Base-by-base conservation (phyloP, 2,329 filamentous ascomycete species). In the Penicillium decumbens region DNA sequence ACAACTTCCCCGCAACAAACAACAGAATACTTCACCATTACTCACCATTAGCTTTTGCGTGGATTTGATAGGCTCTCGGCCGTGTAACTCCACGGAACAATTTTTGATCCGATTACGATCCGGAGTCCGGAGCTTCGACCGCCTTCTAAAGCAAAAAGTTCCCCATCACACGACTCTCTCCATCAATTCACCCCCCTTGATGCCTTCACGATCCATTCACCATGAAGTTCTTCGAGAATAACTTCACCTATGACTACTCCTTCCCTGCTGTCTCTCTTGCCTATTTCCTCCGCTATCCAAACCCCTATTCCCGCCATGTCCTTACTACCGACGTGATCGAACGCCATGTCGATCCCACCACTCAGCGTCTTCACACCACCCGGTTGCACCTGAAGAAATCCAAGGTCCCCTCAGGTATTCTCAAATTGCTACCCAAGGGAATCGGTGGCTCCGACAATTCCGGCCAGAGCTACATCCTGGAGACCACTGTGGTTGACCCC, bases 241-340 rank as follows among this genome's bases (percentile, higher is more conserved):
- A 73, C 58, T 82, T 80, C 68, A 79, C 75, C 60, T 84, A 84
- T 72, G 77, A 81, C 64, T 84, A 85, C 67, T 77, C 80, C 57
- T 84, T 85, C 68, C 77, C 80, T 53, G 80, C 82, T 61, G 82
- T 85, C 47, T 81, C 81, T 42, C 77, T 85, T 52, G 82, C 82
- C 66, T 85, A 84, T 72, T 85, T 84, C 70, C 78, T 85, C 47
- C 82, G 82, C 60, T 85, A 85, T 62, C 82, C 82, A 1, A 85
- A 85, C 60, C 82, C 82, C 25, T 84, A 84, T 71, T 79, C 78
- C 43, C 79, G 75, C 50, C 82, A 85, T 73, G 82, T 85, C 57
- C 73, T 83, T 57, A 82, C 79, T 43, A 84, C 81, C 60, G 82
- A 85, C 72, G 82, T 83, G 65, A 83, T 85, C 65, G 76, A 80